Percentiles rank a stretch among this genome's conserved stretches.
Conservation (phyloP, 202 grass and related monocot species). For the Brachypodium distachyon region DNA sequence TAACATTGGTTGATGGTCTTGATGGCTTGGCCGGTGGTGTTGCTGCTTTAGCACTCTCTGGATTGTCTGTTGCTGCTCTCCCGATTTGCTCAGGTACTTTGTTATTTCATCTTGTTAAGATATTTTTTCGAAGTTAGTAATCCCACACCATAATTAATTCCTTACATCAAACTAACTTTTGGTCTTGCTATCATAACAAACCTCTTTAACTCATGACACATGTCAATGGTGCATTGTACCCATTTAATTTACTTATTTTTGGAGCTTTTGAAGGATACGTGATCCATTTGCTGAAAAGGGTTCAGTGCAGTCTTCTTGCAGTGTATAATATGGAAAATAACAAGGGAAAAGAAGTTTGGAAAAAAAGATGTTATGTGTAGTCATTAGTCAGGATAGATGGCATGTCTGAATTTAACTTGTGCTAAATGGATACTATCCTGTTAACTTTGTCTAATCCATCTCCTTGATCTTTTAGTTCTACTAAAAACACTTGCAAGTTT, state of each 20-base stretch:
- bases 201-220: neutral
- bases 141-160: neutral
- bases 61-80: conserved; percentile 75
- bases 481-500: neutral
- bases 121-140: neutral
- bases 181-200: neutral
- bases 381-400: neutral
- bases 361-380: neutral
- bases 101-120: neutral
- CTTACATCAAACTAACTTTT: conserved; percentile 4
- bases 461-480: neutral
- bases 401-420: neutral
- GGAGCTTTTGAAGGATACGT: neutral
- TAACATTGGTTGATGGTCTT: conserved; percentile 70
- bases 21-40: conserved; percentile 89
- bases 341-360: neutral
- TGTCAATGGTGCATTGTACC: neutral
- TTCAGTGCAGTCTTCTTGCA: neutral
- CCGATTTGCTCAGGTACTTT: conserved; percentile 70
- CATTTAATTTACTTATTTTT: neutral
- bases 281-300: neutral
- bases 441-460: neutral
- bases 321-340: neutral
- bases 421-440: neutral
- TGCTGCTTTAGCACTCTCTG: conserved; percentile 69